Percentiles rank a stretch among this genome's conserved stretches.
phyloP scores from a whole-genome alignment of 2,329 filamentous ascomycete species.

The Fusarium beomiforme region DNA sequence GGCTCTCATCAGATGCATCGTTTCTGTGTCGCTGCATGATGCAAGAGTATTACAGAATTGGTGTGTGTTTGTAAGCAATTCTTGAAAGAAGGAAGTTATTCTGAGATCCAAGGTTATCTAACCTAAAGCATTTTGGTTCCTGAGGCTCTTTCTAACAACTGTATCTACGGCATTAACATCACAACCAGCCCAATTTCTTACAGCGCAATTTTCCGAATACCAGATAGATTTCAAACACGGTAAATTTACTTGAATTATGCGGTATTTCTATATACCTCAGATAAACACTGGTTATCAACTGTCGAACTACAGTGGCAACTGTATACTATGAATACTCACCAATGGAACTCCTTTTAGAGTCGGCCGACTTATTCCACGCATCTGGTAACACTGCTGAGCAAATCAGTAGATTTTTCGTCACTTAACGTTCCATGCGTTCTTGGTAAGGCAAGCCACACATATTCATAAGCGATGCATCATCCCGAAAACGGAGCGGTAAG shows the following conservation, averaged over 20 bases:
- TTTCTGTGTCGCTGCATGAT: slow-evolving; percentile 43
- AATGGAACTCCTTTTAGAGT: neutral
- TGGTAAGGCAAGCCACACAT: slow-evolving; percentile 26
- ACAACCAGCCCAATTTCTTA: too few species aligned
- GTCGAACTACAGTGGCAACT: neutral
- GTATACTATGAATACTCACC: neutral
- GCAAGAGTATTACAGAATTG: too few species aligned
- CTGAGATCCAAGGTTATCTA: neutral
- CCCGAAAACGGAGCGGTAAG: slow-evolving; percentile 3
- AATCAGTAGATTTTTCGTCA: neutral
- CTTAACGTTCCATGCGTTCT: slow-evolving; percentile 19
- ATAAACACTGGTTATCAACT: too few species aligned
- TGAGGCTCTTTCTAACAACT: neutral
- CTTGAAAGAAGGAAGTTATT: slow-evolving; percentile 6
- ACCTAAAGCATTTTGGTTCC: slow-evolving; percentile 2
- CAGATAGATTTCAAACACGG: too few species aligned
- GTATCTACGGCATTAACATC: too few species aligned
- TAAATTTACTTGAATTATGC: too few species aligned
- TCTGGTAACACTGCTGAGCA: neutral
- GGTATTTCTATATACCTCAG: too few species aligned
- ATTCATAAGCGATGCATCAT: slow-evolving; percentile 19
- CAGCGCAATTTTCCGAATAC: neutral
- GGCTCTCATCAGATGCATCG: slow-evolving; percentile 37
- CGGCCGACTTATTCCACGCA: slow-evolving; percentile 3
- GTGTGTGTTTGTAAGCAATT: neutral